Conservation (phyloP, 208 protist genomes). For the Leishmania guyanensis region DNA sequence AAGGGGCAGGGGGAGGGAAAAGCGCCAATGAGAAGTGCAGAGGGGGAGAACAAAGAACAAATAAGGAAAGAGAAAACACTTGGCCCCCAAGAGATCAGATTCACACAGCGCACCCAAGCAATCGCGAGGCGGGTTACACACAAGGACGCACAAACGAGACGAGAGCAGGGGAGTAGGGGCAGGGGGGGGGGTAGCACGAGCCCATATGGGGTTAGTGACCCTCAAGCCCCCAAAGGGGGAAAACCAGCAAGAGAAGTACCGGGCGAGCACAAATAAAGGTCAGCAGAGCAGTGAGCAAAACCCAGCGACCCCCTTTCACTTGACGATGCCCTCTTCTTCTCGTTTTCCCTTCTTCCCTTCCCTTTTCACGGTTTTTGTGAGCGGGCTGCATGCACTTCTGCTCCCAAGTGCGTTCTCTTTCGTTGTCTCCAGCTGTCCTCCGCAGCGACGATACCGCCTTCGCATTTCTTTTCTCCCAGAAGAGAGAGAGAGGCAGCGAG, state of each 20-base stretch:
- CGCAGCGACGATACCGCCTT: not conserved
- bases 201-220: not conserved
- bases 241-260: not conserved
- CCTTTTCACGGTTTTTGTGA: not conserved
- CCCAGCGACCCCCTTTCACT: not conserved
- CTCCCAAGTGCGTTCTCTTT: not conserved
- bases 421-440: not conserved
- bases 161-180: not conserved
- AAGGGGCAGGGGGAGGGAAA: not conserved
- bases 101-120: no score
- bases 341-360: not conserved
- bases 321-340: not conserved
- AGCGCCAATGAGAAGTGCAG: not conserved
- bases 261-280: not conserved
- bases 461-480: not conserved
- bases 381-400: not conserved
- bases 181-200: not conserved
- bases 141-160: not conserved
- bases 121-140: not conserved
- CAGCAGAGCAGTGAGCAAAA: not conserved
- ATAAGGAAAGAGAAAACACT: not conserved
- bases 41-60: constrained; percentile 3
- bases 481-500: not conserved
- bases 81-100: no score
- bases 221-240: not conserved